Conservation (phyloP, 371 early-diverging fungal species). For the Circinella minor region DNA sequence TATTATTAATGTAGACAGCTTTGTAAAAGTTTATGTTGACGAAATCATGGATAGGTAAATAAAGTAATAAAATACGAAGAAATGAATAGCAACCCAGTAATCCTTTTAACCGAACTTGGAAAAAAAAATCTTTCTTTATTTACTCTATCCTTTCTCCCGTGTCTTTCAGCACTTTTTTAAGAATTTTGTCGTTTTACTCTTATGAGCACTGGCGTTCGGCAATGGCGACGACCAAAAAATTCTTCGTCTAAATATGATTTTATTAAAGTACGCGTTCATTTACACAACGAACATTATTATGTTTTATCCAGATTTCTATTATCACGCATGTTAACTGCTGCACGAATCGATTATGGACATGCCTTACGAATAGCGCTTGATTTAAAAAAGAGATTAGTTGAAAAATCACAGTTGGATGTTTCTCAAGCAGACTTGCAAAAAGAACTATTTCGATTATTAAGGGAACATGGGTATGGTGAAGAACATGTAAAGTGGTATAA, state of each 20-base stretch:
- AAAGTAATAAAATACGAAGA: too few relatives aligned
- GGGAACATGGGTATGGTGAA: conserved; percentile 33
- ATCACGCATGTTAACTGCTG: conserved; percentile 44
- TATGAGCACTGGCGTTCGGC: conserved; percentile 5
- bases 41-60: too few relatives aligned
- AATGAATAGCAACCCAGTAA: too few relatives aligned
- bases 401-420: conserved; percentile 30
- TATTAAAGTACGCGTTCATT: conserved; percentile 44
- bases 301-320: conserved; percentile 44
- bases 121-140: too few relatives aligned
- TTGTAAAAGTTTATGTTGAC: too few relatives aligned
- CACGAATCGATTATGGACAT: conserved; percentile 41
- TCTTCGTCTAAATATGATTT: conserved; percentile 49
- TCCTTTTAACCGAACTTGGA: too few relatives aligned
- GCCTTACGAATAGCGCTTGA: conserved; percentile 51
- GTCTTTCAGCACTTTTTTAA: too few relatives aligned
- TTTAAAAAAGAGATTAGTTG: conserved; percentile 44
- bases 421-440: conserved; percentile 35
- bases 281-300: conserved; percentile 45
- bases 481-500: conserved; percentile 38
- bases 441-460: conserved; percentile 37
- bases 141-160: too few relatives aligned
- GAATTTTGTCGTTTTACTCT: background rate
- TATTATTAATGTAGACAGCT: too few relatives aligned
- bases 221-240: conserved; percentile 26